Conservation (phyloP, 1,284 basidiomycete genomes). For the Papiliotrema terrestris region DNA sequence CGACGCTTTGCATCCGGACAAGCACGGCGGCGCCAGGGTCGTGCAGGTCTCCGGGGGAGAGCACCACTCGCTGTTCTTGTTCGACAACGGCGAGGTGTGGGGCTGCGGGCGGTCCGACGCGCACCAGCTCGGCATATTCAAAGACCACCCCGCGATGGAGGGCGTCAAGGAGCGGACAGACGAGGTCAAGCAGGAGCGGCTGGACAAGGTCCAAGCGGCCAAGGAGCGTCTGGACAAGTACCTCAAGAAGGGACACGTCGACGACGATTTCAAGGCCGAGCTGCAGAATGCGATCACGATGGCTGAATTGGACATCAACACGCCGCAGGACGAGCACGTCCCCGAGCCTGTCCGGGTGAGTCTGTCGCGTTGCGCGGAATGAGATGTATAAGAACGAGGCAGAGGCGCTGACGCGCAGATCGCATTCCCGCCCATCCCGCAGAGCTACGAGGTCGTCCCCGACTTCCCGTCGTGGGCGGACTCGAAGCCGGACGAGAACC, state of each 20-base stretch:
- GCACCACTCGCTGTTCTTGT: slow-evolving; percentile 83
- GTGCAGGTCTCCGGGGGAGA: slow-evolving; percentile 61
- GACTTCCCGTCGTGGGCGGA: slow-evolving; percentile 45
- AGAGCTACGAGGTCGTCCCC: slow-evolving; percentile 50
- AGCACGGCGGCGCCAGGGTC: slow-evolving; percentile 66
- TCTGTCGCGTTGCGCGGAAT: too few species aligned
- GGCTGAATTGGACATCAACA: slow-evolving; percentile 50
- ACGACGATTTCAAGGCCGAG: slow-evolving; percentile 37
- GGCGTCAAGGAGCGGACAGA: slow-evolving; percentile 46
- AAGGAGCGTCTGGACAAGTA: slow-evolving; percentile 27
- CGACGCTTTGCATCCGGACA: slow-evolving; percentile 60
- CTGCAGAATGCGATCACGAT: slow-evolving; percentile 21
- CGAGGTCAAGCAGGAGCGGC: slow-evolving; percentile 39
- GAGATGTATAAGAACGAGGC: background rate
- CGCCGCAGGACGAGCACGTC: slow-evolving; percentile 59
- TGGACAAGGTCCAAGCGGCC: slow-evolving; percentile 26
- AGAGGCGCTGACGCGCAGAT: slow-evolving; percentile 46
- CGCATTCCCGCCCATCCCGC: slow-evolving; percentile 59
- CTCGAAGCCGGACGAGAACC: slow-evolving; percentile 54
- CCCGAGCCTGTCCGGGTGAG: slow-evolving; percentile 50
- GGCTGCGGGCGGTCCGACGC: slow-evolving; percentile 75
- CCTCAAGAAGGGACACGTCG: slow-evolving; percentile 21
- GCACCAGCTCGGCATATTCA: slow-evolving; percentile 69
- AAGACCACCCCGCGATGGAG: slow-evolving; percentile 58
- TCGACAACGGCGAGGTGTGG: slow-evolving; percentile 76